Evolutionary conservation across 148 eudicot species (phyloP), one percentile per base, ranked within the genome.

Genomic region (Silene uniflora): DNA sequence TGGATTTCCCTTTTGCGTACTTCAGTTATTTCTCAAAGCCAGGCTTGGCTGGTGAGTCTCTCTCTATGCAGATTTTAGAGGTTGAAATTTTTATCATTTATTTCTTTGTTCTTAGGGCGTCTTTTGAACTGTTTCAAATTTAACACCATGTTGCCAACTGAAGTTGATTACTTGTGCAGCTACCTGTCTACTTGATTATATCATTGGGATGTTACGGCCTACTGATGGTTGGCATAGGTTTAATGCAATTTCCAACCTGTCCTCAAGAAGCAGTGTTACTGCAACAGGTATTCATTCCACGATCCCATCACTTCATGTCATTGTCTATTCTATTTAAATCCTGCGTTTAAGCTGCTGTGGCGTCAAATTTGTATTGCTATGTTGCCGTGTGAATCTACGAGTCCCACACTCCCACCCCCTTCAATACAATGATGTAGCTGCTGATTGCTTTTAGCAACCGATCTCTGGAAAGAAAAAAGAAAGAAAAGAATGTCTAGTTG

Each of bases 191-290:
- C 86, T 71, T 90, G 71, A 81, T 92, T 63, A 83, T 94, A 72
- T 84, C 93, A 23, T 83, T 92, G 75, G 96, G 93, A 71, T 91
- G 97, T 74, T 94, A 94, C 75, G 95, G 95, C n/a, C 81, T 93
- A 39, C 82, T 90, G 39, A 91, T 91, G 93, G 92, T 93, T 80
- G 90, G 93, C 56, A 80, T 89, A 49, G 93, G 98, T 71, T 84
- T 94, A 64, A 94, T 92, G 90, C 91, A 81, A 65, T 94, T 95
- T 78, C 96, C 91, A 10, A 90, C 98, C 64, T 95, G 98, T 77
- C 98, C 96, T 14, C 88, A 89, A 23, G 97, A 92, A 76, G 92
- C 97, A 44, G 81, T 87, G 25, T 82, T 94, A 63, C 81, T 93
- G 63, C 95, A 90, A 74, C 87, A 91, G 91, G 97, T 93, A 89